A percentile compares a stretch with the other conserved stretches of the same genome.
Evolutionary conservation across 495 filamentous ascomycete species (phyloP).

Genomic region (Trichodelitschia bisporula): DNA sequence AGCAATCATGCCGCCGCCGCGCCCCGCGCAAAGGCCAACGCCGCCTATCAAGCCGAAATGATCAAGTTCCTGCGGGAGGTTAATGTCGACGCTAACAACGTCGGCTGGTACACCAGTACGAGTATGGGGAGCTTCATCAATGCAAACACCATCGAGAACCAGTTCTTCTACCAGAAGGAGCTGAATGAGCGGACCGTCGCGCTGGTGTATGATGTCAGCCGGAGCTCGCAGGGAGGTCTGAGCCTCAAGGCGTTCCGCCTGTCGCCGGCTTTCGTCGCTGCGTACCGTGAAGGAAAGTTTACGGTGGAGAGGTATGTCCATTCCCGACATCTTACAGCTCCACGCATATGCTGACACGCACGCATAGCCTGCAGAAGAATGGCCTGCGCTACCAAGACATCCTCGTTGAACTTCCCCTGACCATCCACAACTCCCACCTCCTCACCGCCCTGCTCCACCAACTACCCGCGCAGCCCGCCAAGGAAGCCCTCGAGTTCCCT

Average conservation of each 20-base stretch:
- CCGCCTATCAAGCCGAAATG: conserved; percentile 86
- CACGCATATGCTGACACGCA: not conserved
- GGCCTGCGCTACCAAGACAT: conserved; percentile 87
- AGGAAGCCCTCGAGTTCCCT: conserved; percentile 40
- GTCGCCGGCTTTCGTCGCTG: conserved; percentile 68
- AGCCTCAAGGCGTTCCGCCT: conserved; percentile 79
- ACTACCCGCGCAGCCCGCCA: conserved; percentile 34
- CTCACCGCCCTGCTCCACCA: conserved; percentile 88
- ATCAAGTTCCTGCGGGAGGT: conserved; percentile 88
- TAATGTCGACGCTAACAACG: conserved; percentile 93
- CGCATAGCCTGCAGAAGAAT: conserved; percentile 58
- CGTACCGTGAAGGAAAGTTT: conserved; percentile 92
- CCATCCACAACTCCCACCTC: conserved; percentile 91
- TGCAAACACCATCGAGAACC: conserved; percentile 88
- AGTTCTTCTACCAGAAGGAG: conserved; percentile 87
- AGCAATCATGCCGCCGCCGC: conserved; percentile 65
- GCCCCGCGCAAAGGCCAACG: conserved; percentile 74
- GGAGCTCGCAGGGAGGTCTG: conserved; percentile 74
- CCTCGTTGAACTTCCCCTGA: conserved; percentile 71
- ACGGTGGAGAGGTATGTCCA: conserved; percentile 62
- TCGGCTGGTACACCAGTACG: conserved; percentile 95
- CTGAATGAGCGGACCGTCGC: conserved; percentile 83
- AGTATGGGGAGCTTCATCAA: conserved; percentile 98
- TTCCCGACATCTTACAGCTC: not conserved
- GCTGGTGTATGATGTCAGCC: conserved; percentile 80